Evolutionary conservation across 1,284 basidiomycete genomes (phyloP).

Genomic region (Meira nashicola): DNA sequence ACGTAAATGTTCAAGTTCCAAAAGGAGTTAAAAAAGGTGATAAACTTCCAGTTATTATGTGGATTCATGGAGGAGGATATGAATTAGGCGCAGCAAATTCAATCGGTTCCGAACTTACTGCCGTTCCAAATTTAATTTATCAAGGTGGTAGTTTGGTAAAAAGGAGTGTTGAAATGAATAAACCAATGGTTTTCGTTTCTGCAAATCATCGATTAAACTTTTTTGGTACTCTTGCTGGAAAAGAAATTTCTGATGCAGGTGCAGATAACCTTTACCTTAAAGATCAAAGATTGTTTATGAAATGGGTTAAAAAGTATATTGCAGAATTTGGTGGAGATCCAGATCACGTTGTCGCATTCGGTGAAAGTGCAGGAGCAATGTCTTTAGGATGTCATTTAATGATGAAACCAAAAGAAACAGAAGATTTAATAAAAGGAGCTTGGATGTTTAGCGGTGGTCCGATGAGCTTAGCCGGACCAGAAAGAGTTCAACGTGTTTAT

Average conservation of each 20-base stretch:
- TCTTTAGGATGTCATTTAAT: constrained; percentile 2
- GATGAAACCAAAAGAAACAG: neutral
- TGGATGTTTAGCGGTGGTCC: constrained; percentile 3
- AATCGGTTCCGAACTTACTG: neutral
- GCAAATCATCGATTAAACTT: constrained; percentile 4
- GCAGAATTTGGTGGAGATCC: constrained; percentile 3
- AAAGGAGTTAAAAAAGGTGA: neutral
- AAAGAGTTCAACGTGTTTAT: constrained; percentile 1
- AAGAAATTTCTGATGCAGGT: constrained; percentile 2
- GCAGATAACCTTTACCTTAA: neutral
- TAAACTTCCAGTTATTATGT: constrained; percentile 4
- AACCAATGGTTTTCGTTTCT: constrained; percentile 8
- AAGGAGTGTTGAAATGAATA: neutral
- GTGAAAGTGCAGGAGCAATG: constrained; percentile 4
- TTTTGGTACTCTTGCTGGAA: constrained; percentile 1
- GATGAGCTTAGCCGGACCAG: neutral
- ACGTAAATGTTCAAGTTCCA: constrained; percentile 2
- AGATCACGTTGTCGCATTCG: neutral
- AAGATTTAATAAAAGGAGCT: constrained; percentile 2
- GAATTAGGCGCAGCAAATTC: neutral
- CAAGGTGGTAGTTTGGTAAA: neutral
- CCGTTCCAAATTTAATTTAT: constrained; percentile 2
- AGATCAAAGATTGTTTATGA: neutral
- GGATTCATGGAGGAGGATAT: constrained; percentile 4
- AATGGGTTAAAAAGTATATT: constrained; percentile 1